Conservation (phyloP, 1,284 basidiomycete genomes). For the Rhodotorula sp. region DNA sequence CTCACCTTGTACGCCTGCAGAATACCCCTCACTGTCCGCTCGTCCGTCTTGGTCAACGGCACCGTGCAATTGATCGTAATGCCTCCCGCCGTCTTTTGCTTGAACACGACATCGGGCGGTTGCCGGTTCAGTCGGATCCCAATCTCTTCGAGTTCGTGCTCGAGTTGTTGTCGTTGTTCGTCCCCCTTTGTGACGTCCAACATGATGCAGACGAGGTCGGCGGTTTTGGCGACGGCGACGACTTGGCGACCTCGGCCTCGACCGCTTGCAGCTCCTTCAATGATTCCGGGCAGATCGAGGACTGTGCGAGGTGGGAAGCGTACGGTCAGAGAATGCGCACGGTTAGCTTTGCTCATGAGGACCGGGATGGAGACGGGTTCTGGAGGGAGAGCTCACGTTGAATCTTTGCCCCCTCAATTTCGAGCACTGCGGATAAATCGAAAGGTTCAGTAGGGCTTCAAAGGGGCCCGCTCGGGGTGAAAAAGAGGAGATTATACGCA, state of each 20-base stretch:
- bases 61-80: slow-evolving; percentile 56
- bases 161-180: slow-evolving; percentile 81
- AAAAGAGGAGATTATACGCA: too few relatives aligned
- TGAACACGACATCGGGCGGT: slow-evolving; percentile 69
- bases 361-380: too few relatives aligned
- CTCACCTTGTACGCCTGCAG: slow-evolving; percentile 34
- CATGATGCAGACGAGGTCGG: slow-evolving; percentile 88
- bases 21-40: slow-evolving; percentile 73
- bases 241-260: slow-evolving; percentile 94
- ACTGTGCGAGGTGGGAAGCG: slow-evolving; percentile 48
- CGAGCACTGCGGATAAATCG: too few relatives aligned
- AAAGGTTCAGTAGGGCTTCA: too few relatives aligned
- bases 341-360: too few relatives aligned
- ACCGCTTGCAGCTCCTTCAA: slow-evolving; percentile 91
- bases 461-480: too few relatives aligned
- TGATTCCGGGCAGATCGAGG: slow-evolving; percentile 94
- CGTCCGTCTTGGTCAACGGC: slow-evolving; percentile 90
- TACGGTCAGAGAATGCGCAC: too few relatives aligned
- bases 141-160: slow-evolving; percentile 91
- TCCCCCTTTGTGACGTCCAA: slow-evolving; percentile 94
- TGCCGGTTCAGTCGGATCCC: slow-evolving; percentile 89
- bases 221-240: slow-evolving; percentile 70
- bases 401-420: slow-evolving; percentile 87
- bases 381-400: too few relatives aligned
- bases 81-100: slow-evolving; percentile 39